Evolutionary conservation across 2,329 filamentous ascomycete genomes (phyloP), one percentile per base, ranked within the genome.

Genomic region (Colletotrichum somersetense): DNA sequence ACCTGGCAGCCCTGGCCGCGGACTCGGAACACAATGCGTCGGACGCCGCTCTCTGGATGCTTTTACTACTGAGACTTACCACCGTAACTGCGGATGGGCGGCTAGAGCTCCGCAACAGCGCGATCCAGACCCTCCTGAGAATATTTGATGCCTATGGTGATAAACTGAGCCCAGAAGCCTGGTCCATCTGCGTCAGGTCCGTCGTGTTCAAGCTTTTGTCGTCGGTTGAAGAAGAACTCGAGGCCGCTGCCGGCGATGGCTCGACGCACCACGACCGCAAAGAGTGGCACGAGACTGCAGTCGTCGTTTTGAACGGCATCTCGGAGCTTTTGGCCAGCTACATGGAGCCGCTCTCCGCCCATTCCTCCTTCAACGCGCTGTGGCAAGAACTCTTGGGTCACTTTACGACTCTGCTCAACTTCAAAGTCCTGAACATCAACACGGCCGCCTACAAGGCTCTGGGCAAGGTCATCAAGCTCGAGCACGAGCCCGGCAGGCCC

Each of bases 81-180:
- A 87, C 89, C 0, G 90, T 95, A 10, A 92, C 93, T 1, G 89
- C 88, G 1, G 92, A 95, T 77, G 88, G 90, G 48, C 88, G 93
- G 58, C 84, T 93, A 3, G 94, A 97, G 78, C 85, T 96, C 55
- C 88, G 94, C 55, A 96, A 96, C 76, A 95, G 93, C 84, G 94
- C 95, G 1, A 93, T 98, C 30, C 96, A 98, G 80, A 98, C 96
- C 0, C 84, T 98, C 4, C 87, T 98, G 67, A 90, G 95, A 57
- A 97, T 98, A 26, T 95, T 98, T 74, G 95, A 97, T 79, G 95
- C 94, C 1, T 97, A 97, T 74, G 94, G 94, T 14, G 92, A 95
- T 75, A 91, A 92, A 65, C 85, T 98, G 5, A 91, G 89, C 52
- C 87, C 93, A 0, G 89, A 92, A 77, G 91, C 93, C 0, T 98